Conservation (phyloP, 1,284 basidiomycete genomes). For the Moesziomyces aphidis region DNA sequence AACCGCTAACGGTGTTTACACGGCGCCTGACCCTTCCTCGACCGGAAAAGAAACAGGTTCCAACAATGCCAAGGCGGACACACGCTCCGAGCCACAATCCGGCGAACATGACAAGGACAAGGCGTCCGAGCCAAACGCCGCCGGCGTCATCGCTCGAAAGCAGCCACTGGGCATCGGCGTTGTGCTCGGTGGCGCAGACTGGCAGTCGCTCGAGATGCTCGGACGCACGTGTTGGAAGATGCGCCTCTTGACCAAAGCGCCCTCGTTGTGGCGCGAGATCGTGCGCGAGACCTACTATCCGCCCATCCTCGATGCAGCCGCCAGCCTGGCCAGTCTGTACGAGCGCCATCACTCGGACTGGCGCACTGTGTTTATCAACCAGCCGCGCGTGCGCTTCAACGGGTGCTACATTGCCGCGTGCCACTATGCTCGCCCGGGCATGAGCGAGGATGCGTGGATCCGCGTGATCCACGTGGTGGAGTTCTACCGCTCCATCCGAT, state of each 20-base stretch:
- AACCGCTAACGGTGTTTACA: background rate
- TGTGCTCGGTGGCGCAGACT: constrained; percentile 60
- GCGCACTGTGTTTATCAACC: constrained; percentile 61
- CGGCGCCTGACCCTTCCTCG: background rate
- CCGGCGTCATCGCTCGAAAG: constrained; percentile 17
- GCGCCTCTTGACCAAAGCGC: constrained; percentile 55
- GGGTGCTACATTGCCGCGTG: constrained; percentile 65
- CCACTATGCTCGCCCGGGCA: constrained; percentile 61
- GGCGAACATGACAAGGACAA: constrained; percentile 8
- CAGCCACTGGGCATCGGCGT: constrained; percentile 50
- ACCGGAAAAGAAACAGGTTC: constrained; percentile 1
- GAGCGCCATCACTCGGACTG: constrained; percentile 50
- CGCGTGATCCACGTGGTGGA: constrained; percentile 64
- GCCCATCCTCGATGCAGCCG: constrained; percentile 39
- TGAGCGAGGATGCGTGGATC: constrained; percentile 63
- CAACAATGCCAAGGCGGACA: background rate
- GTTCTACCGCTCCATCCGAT: constrained; percentile 85
- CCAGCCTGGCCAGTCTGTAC: constrained; percentile 30
- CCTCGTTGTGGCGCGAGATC: constrained; percentile 58
- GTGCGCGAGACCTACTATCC: constrained; percentile 58
- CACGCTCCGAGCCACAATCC: constrained; percentile 4
- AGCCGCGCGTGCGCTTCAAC: constrained; percentile 63
- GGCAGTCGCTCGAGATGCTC: constrained; percentile 56
- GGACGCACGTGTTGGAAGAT: constrained; percentile 62
- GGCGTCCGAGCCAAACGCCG: constrained; percentile 4